These are phyloP conservation scores for Strobilomyces dryophilus DNA, from an alignment of 768 basidiomycete genomes.

Conservation along the genomic window DNA sequence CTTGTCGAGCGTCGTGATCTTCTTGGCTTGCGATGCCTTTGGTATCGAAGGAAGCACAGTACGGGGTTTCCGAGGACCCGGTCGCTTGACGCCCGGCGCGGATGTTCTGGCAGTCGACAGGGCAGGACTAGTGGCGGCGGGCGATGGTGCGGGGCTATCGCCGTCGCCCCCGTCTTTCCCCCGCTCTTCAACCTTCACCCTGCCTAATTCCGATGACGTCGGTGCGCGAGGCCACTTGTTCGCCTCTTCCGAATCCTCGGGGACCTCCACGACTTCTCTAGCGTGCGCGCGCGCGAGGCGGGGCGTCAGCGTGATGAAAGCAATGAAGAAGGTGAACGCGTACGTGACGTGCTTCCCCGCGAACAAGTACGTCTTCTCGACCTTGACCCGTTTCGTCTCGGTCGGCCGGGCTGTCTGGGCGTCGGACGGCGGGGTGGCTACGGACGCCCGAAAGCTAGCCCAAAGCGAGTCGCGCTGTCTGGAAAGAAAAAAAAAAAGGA, in stretches of 20 bases:
- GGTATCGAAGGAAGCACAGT: constrained; percentile 53
- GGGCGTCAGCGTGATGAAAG: not conserved
- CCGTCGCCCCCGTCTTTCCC: not conserved
- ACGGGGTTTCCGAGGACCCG: constrained; percentile 67
- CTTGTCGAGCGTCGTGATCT: constrained; percentile 80
- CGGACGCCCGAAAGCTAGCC: constrained; percentile 64
- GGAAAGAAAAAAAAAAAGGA: not conserved
- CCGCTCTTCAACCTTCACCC: not conserved
- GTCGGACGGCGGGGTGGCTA: constrained; percentile 31
- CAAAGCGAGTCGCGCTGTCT: constrained; percentile 66
- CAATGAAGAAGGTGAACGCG: constrained; percentile 25
- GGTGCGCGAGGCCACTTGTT: constrained; percentile 57
- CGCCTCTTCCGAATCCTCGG: constrained; percentile 69
- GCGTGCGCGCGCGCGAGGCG: no score
- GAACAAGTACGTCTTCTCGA: constrained; percentile 67
- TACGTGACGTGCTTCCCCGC: constrained; percentile 76
- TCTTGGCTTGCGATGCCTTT: constrained; percentile 55
- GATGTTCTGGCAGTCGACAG: not conserved
- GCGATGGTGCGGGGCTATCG: not conserved
- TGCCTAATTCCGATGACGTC: not conserved
- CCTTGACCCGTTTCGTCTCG: constrained; percentile 49
- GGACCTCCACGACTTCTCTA: constrained; percentile 74
- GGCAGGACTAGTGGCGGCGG: not conserved
- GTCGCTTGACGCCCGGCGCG: constrained; percentile 33
- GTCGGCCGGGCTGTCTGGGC: constrained; percentile 5